These are phyloP conservation scores for Kwoniella europaea DNA, from an alignment of 768 basidiomycete species.

Conservation along the genomic window DNA sequence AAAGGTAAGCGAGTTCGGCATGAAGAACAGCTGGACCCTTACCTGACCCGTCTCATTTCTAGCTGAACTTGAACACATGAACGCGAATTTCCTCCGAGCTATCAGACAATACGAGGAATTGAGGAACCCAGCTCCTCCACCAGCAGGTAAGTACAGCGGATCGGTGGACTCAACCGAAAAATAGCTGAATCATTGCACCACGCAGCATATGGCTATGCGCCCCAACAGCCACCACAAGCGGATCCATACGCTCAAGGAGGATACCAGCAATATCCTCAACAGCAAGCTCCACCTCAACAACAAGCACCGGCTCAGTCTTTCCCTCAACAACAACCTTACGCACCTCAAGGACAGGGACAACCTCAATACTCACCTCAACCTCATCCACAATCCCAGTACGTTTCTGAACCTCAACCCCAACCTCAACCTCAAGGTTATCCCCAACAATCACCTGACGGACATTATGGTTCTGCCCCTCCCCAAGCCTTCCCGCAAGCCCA, in stretches of 20 bases:
- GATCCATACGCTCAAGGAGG: conserved; percentile 49
- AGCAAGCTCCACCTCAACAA: conserved; percentile 23
- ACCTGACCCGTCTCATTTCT: conserved; percentile 1
- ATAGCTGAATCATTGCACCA: not conserved
- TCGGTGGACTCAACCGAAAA: not conserved
- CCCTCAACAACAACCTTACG: conserved; percentile 29
- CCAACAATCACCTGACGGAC: conserved; percentile 27
- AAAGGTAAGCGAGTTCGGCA: conserved; percentile 58
- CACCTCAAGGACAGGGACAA: conserved; percentile 24
- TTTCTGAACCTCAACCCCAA: not conserved
- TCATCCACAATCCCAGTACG: conserved; percentile 17
- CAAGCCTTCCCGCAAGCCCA: conserved; percentile 49
- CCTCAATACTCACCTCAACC: conserved; percentile 2
- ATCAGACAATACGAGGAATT: conserved; percentile 87
- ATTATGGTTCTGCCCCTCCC: conserved; percentile 6
- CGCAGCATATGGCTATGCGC: conserved; percentile 47
- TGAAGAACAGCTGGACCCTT: no score
- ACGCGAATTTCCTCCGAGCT: conserved; percentile 88
- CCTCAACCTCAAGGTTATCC: conserved; percentile 18
- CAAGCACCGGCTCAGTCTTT: conserved; percentile 10
- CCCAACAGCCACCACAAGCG: conserved; percentile 48
- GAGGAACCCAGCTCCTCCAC: conserved; percentile 67
- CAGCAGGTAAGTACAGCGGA: conserved; percentile 19
- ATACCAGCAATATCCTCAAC: conserved; percentile 40
- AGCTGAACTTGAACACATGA: conserved; percentile 95